Conservation (phyloP, 176 grass and related monocot genomes). For the Rhynchospora breviuscula region DNA sequence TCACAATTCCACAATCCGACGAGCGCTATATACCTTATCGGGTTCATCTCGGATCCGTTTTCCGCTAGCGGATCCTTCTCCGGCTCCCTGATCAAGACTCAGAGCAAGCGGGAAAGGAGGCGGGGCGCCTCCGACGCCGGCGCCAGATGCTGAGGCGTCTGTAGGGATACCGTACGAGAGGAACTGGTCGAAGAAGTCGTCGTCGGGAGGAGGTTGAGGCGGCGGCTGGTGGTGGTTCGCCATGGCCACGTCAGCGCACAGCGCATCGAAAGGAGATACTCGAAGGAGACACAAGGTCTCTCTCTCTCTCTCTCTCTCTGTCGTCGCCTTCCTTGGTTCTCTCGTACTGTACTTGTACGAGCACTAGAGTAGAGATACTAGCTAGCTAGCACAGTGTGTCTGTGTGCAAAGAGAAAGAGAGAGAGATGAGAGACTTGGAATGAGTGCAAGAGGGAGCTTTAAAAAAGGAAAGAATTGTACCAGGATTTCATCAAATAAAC, state of each 20-base stretch:
- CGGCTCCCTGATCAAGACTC: slow-evolving; percentile 61
- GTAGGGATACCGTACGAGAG: slow-evolving; percentile 41
- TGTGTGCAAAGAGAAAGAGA: not conserved
- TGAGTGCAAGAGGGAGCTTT: slow-evolving; percentile 20
- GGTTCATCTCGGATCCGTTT: slow-evolving; percentile 50
- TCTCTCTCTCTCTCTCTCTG: not conserved
- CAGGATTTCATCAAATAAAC: not conserved
- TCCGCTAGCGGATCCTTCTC: slow-evolving; percentile 47
- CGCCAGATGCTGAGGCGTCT: slow-evolving; percentile 21
- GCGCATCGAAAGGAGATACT: not conserved
- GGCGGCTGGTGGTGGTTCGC: slow-evolving; percentile 42
- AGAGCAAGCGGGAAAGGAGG: slow-evolving; percentile 69
- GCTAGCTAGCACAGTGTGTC: not conserved
- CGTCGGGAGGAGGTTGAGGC: slow-evolving; percentile 42
- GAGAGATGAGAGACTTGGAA: slow-evolving; percentile 21
- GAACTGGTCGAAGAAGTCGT: slow-evolving; percentile 95
- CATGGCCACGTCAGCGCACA: slow-evolving; percentile 34
- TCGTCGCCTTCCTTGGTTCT: not conserved
- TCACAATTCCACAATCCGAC: not conserved
- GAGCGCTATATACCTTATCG: slow-evolving; percentile 45
- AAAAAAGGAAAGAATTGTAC: slow-evolving; percentile 10
- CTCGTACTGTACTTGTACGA: not conserved
- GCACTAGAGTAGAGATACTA: not conserved
- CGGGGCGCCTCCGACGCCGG: slow-evolving; percentile 34
- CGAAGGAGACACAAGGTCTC: not conserved